phyloP scores from a whole-genome alignment of 2,329 filamentous ascomycete species.

The Apiospora arundinis region DNA sequence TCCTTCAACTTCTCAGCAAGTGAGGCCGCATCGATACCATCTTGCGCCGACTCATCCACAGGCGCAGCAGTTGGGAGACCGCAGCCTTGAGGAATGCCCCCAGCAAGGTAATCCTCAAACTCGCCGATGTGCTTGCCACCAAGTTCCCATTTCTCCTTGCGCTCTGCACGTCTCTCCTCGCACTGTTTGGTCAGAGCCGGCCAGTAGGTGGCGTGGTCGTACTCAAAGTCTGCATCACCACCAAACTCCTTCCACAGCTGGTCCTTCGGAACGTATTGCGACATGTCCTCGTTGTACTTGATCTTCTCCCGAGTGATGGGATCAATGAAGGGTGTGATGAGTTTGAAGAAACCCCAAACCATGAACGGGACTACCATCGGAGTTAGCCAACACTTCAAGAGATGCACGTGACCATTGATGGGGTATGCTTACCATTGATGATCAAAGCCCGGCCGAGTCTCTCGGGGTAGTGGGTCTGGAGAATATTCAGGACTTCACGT shows the following conservation, averaged over 20 bases:
- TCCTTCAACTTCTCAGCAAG: conserved; percentile 12
- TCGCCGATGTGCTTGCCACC: conserved; percentile 85
- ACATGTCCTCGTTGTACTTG: conserved; percentile 95
- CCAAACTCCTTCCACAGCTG: conserved; percentile 81
- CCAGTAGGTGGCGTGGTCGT: conserved; percentile 91
- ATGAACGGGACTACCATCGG: conserved; percentile 77
- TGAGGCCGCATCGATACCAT: conserved; percentile 4
- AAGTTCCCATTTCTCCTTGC: conserved; percentile 75
- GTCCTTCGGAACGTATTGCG: conserved; percentile 77
- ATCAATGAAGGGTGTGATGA: conserved; percentile 96
- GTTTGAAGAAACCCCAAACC: conserved; percentile 92
- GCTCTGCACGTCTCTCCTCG: conserved; percentile 66
- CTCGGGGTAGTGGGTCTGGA: conserved; percentile 97
- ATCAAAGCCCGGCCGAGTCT: conserved; percentile 87
- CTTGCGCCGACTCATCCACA: conserved; percentile 22
- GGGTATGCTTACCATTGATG: conserved; percentile 72
- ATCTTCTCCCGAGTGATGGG: conserved; percentile 92
- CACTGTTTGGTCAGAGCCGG: conserved; percentile 79
- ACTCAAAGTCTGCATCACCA: conserved; percentile 85
- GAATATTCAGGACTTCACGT: conserved; percentile 83
- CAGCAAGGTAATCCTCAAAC: conserved; percentile 85
- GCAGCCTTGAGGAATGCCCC: conserved; percentile 46
- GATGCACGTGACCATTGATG: neutral
- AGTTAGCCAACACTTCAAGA: conserved; percentile 25
- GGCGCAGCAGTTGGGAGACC: conserved; percentile 25